A percentile compares a stretch with the other conserved stretches of the same genome.
phyloP scores from a whole-genome alignment of 768 basidiomycete species.

The Coprinopsis sp. region DNA sequence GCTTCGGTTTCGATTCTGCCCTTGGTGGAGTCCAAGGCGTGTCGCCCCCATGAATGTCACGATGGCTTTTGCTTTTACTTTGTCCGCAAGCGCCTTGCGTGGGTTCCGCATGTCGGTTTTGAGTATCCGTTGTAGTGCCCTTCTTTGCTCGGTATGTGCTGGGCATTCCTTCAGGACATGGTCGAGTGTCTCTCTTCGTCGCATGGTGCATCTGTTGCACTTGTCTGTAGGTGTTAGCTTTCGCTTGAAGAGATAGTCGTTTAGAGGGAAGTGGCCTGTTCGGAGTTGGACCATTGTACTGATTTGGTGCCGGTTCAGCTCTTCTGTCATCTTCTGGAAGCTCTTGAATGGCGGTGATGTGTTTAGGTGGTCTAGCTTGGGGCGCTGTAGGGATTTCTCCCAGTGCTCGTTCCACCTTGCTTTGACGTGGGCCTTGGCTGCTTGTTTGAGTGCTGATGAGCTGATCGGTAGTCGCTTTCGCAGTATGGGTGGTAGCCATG shows the following conservation, averaged over 20 bases:
- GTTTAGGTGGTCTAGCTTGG: slow-evolving; percentile 8
- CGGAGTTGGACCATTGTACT: slow-evolving; percentile 22
- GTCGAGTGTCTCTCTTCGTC: slow-evolving; percentile 4
- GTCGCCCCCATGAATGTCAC: no score
- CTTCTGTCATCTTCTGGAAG: slow-evolving; percentile 8
- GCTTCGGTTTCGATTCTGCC: no score
- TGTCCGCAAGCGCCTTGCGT: not conserved
- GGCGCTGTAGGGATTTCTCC: slow-evolving; percentile 8
- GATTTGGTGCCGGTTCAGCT: slow-evolving; percentile 5
- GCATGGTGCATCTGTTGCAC: not conserved
- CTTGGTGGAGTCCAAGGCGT: no score
- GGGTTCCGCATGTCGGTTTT: not conserved
- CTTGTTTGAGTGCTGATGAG: slow-evolving; percentile 14
- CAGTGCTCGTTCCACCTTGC: slow-evolving; percentile 6
- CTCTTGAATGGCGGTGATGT: slow-evolving; percentile 12
- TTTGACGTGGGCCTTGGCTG: slow-evolving; percentile 8
- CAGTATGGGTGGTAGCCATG: slow-evolving; percentile 9
- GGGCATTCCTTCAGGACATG: slow-evolving; percentile 7
- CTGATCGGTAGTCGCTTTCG: slow-evolving; percentile 9
- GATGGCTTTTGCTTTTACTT: not conserved
- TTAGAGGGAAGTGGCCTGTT: slow-evolving; percentile 25
- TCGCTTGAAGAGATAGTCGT: slow-evolving; percentile 11
- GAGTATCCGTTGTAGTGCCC: not conserved
- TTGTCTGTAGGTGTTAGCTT: not conserved
- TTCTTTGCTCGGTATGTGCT: not conserved